Conservation (phyloP, 768 basidiomycete species). For the Hemileccinum rubropunctum region DNA sequence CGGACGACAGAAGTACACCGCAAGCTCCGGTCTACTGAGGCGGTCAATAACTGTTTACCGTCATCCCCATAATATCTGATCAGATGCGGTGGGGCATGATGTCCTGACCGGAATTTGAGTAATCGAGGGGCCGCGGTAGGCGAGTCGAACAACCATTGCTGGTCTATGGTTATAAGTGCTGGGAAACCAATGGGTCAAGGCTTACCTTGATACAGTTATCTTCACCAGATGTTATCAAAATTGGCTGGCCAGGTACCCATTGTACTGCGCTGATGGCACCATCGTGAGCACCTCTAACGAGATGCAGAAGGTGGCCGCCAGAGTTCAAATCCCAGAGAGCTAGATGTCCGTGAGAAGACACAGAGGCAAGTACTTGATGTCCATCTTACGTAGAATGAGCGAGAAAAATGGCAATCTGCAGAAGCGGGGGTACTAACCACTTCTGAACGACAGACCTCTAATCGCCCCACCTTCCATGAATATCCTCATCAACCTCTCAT, state of each 20-base stretch:
- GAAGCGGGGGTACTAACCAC: conserved; percentile 51
- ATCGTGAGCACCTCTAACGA: conserved; percentile 87
- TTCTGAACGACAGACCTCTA: conserved; percentile 78
- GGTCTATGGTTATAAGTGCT: conserved; percentile 8
- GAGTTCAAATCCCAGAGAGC: conserved; percentile 92
- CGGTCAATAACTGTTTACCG: conserved; percentile 89
- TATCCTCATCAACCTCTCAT: conserved; percentile 85
- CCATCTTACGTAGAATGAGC: conserved; percentile 53
- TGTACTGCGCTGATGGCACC: conserved; percentile 77
- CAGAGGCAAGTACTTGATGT: conserved; percentile 83
- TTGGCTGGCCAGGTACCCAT: conserved; percentile 92
- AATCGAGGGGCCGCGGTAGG: conserved; percentile 82
- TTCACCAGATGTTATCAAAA: conserved; percentile 85
- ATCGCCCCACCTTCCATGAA: conserved; percentile 87
- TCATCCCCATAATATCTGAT: conserved; percentile 97
- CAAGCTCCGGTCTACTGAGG: conserved; percentile 85
- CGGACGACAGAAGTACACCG: conserved; percentile 91
- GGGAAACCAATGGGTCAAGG: neutral
- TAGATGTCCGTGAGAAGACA: conserved; percentile 83
- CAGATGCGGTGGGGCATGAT: conserved; percentile 85
- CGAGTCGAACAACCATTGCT: conserved; percentile 99
- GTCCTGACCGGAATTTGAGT: conserved; percentile 90
- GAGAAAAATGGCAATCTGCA: neutral
- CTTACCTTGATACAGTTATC: conserved; percentile 94
- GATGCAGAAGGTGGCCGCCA: conserved; percentile 78